A percentile compares a stretch with the other conserved stretches of the same genome.
phyloP scores from a whole-genome alignment of 352 stramenopile genomes.

The Globisporangium alternatum region DNA sequence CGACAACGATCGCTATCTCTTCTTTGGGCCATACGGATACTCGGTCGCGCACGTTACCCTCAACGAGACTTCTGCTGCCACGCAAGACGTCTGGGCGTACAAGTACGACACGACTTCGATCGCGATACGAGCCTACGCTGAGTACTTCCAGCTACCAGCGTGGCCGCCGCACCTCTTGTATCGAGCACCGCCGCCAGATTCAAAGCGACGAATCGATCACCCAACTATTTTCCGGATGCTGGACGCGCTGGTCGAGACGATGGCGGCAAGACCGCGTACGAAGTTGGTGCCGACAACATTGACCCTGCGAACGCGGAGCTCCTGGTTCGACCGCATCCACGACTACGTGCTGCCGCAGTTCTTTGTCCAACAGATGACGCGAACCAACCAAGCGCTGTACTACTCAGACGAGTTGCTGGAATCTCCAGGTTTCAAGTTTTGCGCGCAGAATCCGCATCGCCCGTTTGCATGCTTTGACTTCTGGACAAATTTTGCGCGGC shows the following conservation, averaged over 20 bases:
- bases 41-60: not conserved
- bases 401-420: constrained; percentile 2
- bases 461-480: constrained; percentile 38
- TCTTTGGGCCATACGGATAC: constrained; percentile 5
- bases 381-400: constrained; percentile 17
- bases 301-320: constrained; percentile 6
- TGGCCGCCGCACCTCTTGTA: constrained; percentile 22
- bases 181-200: not conserved
- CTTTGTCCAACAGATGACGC: constrained; percentile 13
- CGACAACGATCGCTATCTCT: not conserved
- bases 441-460: not conserved
- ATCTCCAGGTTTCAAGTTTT: constrained; percentile 6
- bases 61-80: not conserved
- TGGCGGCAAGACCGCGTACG: not conserved
- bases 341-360: constrained; percentile 21
- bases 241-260: constrained; percentile 9
- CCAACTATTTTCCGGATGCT: constrained; percentile 5
- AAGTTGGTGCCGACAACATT: not conserved
- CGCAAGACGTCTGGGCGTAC: constrained; percentile 15
- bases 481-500: constrained; percentile 58
- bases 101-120: constrained; percentile 30
- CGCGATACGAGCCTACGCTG: constrained; percentile 15
- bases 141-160: constrained; percentile 8
- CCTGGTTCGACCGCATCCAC: constrained; percentile 19
- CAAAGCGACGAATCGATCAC: not conserved